Evolutionary conservation across 2,329 filamentous ascomycete species (phyloP).

Genomic region (Scedosporium apiospermum): DNA sequence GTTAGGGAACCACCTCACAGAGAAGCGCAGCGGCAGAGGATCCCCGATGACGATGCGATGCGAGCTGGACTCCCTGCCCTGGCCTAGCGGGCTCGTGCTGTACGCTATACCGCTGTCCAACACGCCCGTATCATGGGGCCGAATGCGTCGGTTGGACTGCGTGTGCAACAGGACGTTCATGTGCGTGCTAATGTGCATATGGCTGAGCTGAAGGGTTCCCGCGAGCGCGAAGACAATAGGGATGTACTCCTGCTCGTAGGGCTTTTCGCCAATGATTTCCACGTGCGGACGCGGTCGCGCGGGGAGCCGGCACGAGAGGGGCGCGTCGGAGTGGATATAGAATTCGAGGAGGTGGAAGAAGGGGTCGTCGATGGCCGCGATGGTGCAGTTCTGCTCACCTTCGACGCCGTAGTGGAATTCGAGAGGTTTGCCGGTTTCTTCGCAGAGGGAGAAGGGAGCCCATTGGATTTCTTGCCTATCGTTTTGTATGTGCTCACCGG

Average conservation of each 20-base stretch:
- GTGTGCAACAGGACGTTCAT: slow-evolving; percentile 82
- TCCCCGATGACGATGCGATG: slow-evolving; percentile 70
- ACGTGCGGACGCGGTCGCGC: slow-evolving; percentile 56
- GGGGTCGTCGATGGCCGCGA: slow-evolving; percentile 64
- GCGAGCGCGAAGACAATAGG: slow-evolving; percentile 83
- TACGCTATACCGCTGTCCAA: slow-evolving; percentile 85
- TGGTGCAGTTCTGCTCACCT: slow-evolving; percentile 73
- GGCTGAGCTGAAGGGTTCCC: slow-evolving; percentile 78
- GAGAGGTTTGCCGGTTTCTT: slow-evolving; percentile 75
- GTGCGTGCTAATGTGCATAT: slow-evolving; percentile 82
- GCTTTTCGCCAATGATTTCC: slow-evolving; percentile 42
- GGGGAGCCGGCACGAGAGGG: slow-evolving; percentile 82
- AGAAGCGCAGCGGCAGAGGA: slow-evolving; percentile 66
- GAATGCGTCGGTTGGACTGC: slow-evolving; percentile 51
- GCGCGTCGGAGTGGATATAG: slow-evolving; percentile 95
- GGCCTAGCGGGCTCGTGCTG: slow-evolving; percentile 57
- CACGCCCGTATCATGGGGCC: slow-evolving; percentile 62
- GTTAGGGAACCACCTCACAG: slow-evolving; percentile 78
- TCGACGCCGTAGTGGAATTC: slow-evolving; percentile 81
- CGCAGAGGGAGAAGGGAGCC: slow-evolving; percentile 82
- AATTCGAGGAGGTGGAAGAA: slow-evolving; percentile 91
- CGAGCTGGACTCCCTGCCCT: neutral
- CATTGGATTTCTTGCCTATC: slow-evolving; percentile 76
- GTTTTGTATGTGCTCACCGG: slow-evolving; percentile 82
- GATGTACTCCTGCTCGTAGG: slow-evolving; percentile 53